Base-by-base conservation (phyloP, 768 basidiomycete species). In the Leucogyrophana mollusca region DNA sequence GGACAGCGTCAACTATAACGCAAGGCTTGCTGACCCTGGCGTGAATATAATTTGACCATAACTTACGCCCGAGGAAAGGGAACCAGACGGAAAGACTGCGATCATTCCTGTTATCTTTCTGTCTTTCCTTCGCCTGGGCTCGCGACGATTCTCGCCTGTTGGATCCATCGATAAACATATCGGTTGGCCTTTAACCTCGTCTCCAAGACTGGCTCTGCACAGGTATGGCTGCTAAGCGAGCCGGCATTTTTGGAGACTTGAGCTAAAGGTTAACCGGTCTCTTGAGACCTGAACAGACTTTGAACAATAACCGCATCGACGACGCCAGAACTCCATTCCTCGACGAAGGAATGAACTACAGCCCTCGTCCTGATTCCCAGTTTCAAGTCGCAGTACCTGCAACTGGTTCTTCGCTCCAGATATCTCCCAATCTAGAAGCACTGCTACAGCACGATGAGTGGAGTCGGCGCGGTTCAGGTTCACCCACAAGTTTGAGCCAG, bases 401-500 rank as follows among this genome's bases (percentile, higher is more conserved):
- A 20, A 9, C 52, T 0, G 21, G n/a, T 9, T 32, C 56, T 9
- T 62, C 71, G 1, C 59, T 82, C 37, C 64, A 72, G 9, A 83
- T 83, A 42, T 82, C 79, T 2, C 76, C 81, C 0, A 73, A 83
- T 53, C 73, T 82, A 37, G 77, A 83, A 50, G 82, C 80, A 20
- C 54, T 83, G 7, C 66, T 83, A 42, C 74, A 80, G 56, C 76
- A 81, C 49, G 82, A 82, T 40, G 77, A 80, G 41, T 70, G 68
- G 41, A 65, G 65, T n/a, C 72, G 77, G 17, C 57, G 59, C 34
- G 63, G 38, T 11, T 44, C 57, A 57, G 32, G 42, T 21, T 61
- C 66, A 4, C 60, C 57, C 11, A 62, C 57, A 4, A 54, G 36
- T 43, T 13, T 41, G 11, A 40, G 44, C 43, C 9, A 47, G 32